phyloP scores from a whole-genome alignment of 164 flowering plant genomes.

The Magnolia sinica region DNA sequence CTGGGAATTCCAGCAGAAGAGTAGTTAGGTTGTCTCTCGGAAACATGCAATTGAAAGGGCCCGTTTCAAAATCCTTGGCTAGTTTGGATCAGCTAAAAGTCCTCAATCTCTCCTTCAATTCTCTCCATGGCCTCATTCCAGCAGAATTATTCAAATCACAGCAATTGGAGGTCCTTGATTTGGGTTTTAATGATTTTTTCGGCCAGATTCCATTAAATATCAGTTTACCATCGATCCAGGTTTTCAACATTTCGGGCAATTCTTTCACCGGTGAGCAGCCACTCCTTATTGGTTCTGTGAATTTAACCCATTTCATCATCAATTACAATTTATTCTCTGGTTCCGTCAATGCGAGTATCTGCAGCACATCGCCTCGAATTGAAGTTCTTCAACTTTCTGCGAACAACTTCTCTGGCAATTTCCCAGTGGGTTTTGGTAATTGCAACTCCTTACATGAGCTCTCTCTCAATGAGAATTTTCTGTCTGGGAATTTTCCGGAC shows the following conservation, averaged over 20 bases:
- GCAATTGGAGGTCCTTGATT: conserved; percentile 57
- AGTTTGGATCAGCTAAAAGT: conserved; percentile 40
- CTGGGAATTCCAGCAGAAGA: conserved; percentile 8
- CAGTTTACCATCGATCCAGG: conserved; percentile 35
- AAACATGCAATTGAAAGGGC: conserved; percentile 46
- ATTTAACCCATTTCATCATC: conserved; percentile 43
- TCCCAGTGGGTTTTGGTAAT: conserved; percentile 34
- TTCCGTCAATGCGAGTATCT: conserved; percentile 28
- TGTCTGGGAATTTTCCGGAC: conserved; percentile 55
- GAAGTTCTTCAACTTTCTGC: conserved; percentile 52
- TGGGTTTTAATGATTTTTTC: conserved; percentile 50
- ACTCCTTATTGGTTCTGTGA: conserved; percentile 32
- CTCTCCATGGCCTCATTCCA: conserved; percentile 50
- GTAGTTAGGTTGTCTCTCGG: conserved; percentile 46
- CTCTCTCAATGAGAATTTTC: conserved; percentile 41
- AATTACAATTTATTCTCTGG: conserved; percentile 65
- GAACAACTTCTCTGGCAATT: conserved; percentile 49
- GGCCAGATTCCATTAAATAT: conserved; percentile 37
- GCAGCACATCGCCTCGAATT: conserved; percentile 37
- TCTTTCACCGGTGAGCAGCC: conserved; percentile 37
- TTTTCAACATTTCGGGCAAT: conserved; percentile 61
- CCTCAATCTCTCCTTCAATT: conserved; percentile 68
- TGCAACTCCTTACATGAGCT: conserved; percentile 52
- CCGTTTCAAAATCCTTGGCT: conserved; percentile 41
- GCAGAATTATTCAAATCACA: conserved; percentile 46